Evolutionary conservation across 2,329 filamentous ascomycete species (phyloP), one percentile per base, ranked within the genome.

Genomic region (Domatiomyces globalis): DNA sequence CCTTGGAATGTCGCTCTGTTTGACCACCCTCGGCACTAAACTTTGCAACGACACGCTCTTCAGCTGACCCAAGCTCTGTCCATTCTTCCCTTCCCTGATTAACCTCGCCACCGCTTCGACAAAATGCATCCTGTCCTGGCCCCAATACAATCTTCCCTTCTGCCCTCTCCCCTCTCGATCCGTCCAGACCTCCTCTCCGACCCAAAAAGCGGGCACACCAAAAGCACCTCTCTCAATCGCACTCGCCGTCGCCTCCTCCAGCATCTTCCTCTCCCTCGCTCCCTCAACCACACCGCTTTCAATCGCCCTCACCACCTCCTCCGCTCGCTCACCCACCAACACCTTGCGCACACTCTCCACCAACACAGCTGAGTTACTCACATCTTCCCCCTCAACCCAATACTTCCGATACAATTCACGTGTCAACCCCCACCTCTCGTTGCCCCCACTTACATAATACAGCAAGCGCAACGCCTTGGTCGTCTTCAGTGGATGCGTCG

Each of bases 61-160:
- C 39, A 56, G 2, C 9, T 52, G 52, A 18, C 45, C 43, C 18
- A 54, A 36, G 4, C 27, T 39, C 15, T 51, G 48, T 5, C 33
- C 33, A 39, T 39, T 39, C 33, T 39, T 39, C 33, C 33, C 33
- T 39, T 39, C 33, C 12, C 33, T 39, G 9, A 39, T 39, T 15
- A 15, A 39, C 33, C 15, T 10, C 2, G 33, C 33, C 10, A 15
- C 33, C 10, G 33, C 33, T 12, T 56, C 54, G 12, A 56, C 52
- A 43, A 56, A 56, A 17, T 56, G 52, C 49, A 56, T 45, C n/a
- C 54, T 49, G 29, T 56, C 54, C 39, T 56, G 54, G 8, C 54
- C 54, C 54, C 54, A 56, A 47, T 51, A 56, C 10, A 54, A 45
- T 20, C 51, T 49, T 9, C 51, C 54, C 27, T 46, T 22, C 6